A percentile compares a stretch with the other conserved stretches of the same genome.
These are phyloP conservation scores for Apostasia ramifera DNA, from an alignment of 106 monocot species.

Conservation along the genomic window DNA sequence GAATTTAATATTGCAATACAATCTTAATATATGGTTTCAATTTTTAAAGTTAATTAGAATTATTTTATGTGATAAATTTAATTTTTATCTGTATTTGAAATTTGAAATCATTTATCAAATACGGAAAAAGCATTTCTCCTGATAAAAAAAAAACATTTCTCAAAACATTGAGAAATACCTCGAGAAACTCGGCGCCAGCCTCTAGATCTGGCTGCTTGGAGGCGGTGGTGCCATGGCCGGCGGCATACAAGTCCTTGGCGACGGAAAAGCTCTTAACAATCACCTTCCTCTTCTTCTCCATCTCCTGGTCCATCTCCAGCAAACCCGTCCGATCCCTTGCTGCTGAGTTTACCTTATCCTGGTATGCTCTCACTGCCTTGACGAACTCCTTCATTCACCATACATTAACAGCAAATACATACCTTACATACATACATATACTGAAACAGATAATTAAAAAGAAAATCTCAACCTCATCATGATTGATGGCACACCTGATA, in stretches of 20 bases:
- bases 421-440: no score
- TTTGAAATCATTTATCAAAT: no score
- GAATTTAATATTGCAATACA: no score
- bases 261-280: conserved; percentile 60
- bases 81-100: no score
- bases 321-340: no score
- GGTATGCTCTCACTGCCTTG: conserved; percentile 73
- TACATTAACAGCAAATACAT: no score
- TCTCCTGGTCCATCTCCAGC: conserved; percentile 29
- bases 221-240: conserved; percentile 10
- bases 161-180: conserved; percentile 21
- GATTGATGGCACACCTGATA: conserved; percentile 52
- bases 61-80: no score
- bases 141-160: no score
- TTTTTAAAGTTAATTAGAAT: no score
- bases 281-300: conserved; percentile 77
- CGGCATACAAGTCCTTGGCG: conserved; percentile 53
- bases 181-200: conserved; percentile 68
- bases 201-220: conserved; percentile 36
- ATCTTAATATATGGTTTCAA: no score
- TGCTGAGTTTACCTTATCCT: conserved; percentile 47
- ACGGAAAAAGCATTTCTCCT: no score
- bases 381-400: conserved; percentile 55
- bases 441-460: no score
- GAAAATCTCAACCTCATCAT: neutral